These are phyloP conservation scores for Magnolia kwangsiensis DNA, from an alignment of 164 flowering plant genomes.

Conservation along the genomic window DNA sequence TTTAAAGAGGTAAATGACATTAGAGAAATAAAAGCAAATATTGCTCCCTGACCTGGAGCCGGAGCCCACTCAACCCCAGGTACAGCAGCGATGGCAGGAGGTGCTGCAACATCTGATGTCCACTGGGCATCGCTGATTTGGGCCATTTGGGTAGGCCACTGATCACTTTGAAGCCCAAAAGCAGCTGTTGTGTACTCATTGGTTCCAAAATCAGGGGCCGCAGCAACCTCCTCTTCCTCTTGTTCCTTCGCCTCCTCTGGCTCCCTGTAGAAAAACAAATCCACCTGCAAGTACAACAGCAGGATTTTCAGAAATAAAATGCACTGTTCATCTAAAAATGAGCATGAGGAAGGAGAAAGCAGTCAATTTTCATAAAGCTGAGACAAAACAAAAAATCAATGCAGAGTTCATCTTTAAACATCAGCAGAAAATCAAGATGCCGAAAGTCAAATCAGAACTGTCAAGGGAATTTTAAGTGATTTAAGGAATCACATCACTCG, in stretches of 20 bases:
- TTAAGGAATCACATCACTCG: not conserved
- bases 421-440: not conserved
- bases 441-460: not conserved
- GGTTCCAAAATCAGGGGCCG: conserved; percentile 35
- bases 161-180: conserved; percentile 19
- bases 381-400: not conserved
- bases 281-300: conserved; percentile 13
- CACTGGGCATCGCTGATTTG: conserved; percentile 42
- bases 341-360: not conserved
- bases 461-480: not conserved
- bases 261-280: conserved; percentile 22
- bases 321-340: not conserved
- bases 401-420: not conserved
- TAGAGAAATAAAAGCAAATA: no score
- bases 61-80: conserved; percentile 29
- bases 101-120: conserved; percentile 29
- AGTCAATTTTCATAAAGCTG: not conserved
- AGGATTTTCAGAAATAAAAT: not conserved
- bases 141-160: conserved; percentile 30
- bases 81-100: conserved; percentile 22
- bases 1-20: no score
- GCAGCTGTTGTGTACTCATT: conserved; percentile 24
- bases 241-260: conserved; percentile 30
- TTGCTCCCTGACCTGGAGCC: conserved; percentile 32
- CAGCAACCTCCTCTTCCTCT: conserved; percentile 56